Evolutionary conservation across 106 monocot species (phyloP).

Genomic region (Narthecium ossifragum): DNA sequence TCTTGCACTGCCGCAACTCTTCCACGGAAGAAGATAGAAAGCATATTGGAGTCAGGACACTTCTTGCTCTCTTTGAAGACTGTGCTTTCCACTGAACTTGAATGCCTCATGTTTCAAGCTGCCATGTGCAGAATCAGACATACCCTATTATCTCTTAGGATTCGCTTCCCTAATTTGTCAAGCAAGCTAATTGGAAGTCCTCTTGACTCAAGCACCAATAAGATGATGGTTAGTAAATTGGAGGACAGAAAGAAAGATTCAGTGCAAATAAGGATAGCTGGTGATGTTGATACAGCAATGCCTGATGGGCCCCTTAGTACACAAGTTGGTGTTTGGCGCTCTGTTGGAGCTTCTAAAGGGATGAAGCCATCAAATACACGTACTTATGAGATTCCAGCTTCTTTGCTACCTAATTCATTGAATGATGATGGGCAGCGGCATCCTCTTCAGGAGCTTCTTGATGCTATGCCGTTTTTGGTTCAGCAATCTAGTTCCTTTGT

Average conservation of each 20-base stretch:
- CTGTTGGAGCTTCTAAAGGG: conserved; percentile 60
- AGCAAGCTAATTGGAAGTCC: conserved; percentile 25
- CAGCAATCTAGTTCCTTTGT: conserved; percentile 86
- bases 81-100: conserved; percentile 73
- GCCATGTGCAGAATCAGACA: conserved; percentile 86
- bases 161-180: conserved; percentile 25
- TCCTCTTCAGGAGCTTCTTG: conserved; percentile 77
- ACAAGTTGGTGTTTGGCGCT: conserved; percentile 87
- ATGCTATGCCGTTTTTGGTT: conserved; percentile 66
- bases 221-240: conserved; percentile 36
- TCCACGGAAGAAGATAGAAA: conserved; percentile 42
- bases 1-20: conserved; percentile 16
- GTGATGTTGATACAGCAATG: conserved; percentile 57
- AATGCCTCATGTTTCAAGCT: conserved; percentile 86
- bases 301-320: conserved; percentile 34
- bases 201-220: conserved; percentile 18
- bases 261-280: conserved; percentile 68
- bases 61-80: conserved; percentile 52
- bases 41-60: conserved; percentile 37
- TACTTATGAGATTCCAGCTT: conserved; percentile 29
- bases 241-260: conserved; percentile 57
- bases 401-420: conserved; percentile 23
- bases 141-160: conserved; percentile 46
- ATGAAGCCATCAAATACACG: conserved; percentile 30
- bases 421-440: conserved; percentile 48